Conservation (phyloP, 257 asterid genomes). For the Sherardia arvensis region DNA sequence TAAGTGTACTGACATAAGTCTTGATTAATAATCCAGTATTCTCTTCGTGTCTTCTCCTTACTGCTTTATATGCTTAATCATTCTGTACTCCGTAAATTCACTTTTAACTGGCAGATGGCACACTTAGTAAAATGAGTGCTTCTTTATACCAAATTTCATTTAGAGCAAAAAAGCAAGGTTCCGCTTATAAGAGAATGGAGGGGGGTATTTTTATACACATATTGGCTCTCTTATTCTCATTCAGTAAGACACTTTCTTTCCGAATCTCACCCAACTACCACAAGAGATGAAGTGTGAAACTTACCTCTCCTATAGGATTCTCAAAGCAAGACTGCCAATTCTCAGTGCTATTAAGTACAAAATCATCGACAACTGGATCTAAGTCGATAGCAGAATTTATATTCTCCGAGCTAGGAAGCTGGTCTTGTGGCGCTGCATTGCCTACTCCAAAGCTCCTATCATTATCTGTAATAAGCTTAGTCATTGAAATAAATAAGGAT, state of each 20-base stretch:
- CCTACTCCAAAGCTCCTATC: slow-evolving; percentile 12
- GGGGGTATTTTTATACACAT: neutral
- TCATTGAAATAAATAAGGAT: neutral
- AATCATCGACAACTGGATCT: slow-evolving; percentile 22
- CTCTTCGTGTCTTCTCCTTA: neutral
- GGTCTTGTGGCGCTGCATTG: slow-evolving; percentile 5
- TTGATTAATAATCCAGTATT: neutral
- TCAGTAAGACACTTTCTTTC: neutral
- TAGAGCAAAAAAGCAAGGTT: too few relatives aligned
- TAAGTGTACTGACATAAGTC: neutral
- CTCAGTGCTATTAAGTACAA: slow-evolving; percentile 20
- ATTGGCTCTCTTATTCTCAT: neutral
- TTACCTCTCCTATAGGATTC: slow-evolving; percentile 44
- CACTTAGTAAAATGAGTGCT: neutral
- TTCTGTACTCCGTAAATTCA: neutral
- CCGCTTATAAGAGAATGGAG: neutral
- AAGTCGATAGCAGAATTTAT: slow-evolving; percentile 13
- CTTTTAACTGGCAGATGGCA: neutral
- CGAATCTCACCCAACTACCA: neutral
- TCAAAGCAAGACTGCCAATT: slow-evolving; percentile 29
- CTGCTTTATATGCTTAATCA: neutral
- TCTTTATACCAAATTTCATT: too few relatives aligned
- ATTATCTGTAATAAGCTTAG: slow-evolving; percentile 10
- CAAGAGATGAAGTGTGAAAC: slow-evolving; percentile 11
- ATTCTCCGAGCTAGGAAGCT: slow-evolving; percentile 13